Percentiles rank a stretch among this genome's conserved stretches.
Evolutionary conservation across 139 green algal species (phyloP).

Genomic region (Ettlia oleoabundans): DNA sequence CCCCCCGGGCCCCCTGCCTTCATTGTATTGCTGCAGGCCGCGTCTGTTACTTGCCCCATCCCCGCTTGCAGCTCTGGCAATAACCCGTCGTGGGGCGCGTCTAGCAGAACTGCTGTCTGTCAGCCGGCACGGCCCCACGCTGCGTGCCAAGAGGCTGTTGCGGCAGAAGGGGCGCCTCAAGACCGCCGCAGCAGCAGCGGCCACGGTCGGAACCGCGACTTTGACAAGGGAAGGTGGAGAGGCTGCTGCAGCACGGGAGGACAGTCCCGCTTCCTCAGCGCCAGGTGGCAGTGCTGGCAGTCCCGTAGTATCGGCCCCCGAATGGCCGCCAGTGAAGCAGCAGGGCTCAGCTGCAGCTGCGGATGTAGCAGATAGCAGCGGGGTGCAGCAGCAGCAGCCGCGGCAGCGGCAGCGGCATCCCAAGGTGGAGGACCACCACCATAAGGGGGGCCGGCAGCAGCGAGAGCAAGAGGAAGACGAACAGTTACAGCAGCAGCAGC

Average conservation of each 20-base stretch:
- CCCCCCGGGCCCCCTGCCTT: too few species aligned
- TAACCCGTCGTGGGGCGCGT: background rate
- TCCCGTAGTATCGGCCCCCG: conserved; percentile 7
- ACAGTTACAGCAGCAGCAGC: background rate
- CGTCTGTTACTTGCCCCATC: too few species aligned
- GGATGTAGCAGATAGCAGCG: background rate
- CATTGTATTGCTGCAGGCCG: too few species aligned
- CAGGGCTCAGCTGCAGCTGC: background rate
- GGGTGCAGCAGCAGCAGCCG: background rate
- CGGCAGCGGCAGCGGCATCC: background rate
- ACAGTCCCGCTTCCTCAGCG: background rate
- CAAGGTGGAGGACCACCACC: background rate
- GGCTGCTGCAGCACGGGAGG: background rate
- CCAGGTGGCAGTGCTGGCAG: background rate
- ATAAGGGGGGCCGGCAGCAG: background rate
- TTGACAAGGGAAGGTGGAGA: background rate
- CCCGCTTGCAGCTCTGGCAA: background rate
- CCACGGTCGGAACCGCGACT: background rate
- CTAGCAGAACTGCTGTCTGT: conserved; percentile 13
- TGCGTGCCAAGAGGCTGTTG: background rate
- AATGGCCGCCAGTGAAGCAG: conserved; percentile 25
- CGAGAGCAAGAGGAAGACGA: background rate
- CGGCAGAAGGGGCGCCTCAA: background rate
- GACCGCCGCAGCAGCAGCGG: background rate
- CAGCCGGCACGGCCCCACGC: background rate